phyloP scores from a whole-genome alignment of 2,329 filamentous ascomycete genomes.

The Claviceps humidiphila region DNA sequence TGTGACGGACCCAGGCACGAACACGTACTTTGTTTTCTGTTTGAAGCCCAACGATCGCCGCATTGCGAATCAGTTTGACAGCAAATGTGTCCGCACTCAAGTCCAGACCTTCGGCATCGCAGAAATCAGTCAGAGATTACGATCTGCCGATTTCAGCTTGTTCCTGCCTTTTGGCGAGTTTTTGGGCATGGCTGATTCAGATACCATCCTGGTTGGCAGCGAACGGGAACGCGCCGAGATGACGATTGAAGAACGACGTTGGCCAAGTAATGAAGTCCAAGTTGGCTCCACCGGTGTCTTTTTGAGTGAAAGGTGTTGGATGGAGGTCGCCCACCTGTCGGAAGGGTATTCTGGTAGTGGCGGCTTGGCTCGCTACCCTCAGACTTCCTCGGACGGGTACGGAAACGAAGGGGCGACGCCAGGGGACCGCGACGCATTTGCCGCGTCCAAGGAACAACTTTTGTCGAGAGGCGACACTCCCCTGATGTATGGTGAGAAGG shows the following conservation, averaged over 20 bases:
- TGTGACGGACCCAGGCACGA: conserved; percentile 67
- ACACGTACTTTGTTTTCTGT: conserved; percentile 93
- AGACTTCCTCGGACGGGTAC: conserved; percentile 47
- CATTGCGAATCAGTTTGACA: conserved; percentile 97
- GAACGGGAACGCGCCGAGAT: conserved; percentile 85
- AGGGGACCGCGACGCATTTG: conserved; percentile 46
- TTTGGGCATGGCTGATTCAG: conserved; percentile 71
- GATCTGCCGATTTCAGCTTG: conserved; percentile 87
- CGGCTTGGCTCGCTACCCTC: conserved; percentile 26
- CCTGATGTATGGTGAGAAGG: conserved; percentile 61
- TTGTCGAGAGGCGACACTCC: conserved; percentile 38
- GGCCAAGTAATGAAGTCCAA: conserved; percentile 82
- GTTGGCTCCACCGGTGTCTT: conserved; percentile 90
- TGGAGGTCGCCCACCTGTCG: conserved; percentile 67
- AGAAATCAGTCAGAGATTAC: conserved; percentile 85
- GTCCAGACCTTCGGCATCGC: conserved; percentile 92
- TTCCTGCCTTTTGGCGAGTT: conserved; percentile 96
- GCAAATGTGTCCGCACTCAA: conserved; percentile 91
- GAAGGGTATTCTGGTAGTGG: conserved; percentile 37
- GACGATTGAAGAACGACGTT: conserved; percentile 82
- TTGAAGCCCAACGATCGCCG: conserved; percentile 93
- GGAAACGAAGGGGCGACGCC: conserved; percentile 49
- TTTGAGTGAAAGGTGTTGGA: conserved; percentile 89
- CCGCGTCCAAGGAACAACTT: conserved; percentile 48
- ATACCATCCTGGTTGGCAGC: conserved; percentile 76